Evolutionary conservation across 2,329 filamentous ascomycete genomes (phyloP).

Genomic region (Onygenales sp.): DNA sequence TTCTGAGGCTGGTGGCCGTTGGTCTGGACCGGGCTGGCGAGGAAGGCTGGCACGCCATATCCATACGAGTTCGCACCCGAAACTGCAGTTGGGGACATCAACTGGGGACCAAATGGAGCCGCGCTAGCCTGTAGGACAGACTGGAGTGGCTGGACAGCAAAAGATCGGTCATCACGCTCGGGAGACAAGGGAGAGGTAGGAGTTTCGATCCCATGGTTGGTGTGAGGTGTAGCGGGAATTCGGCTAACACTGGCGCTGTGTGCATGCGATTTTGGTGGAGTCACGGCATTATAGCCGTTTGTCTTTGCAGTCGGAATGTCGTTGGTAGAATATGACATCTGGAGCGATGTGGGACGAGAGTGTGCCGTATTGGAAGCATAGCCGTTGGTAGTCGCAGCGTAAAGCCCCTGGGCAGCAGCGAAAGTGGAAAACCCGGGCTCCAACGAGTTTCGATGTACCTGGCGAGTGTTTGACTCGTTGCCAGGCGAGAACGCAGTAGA

Average conservation of each 20-base stretch:
- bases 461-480: slow-evolving; percentile 17
- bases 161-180: slow-evolving; percentile 38
- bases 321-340: slow-evolving; percentile 82
- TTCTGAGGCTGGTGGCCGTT: slow-evolving; percentile 22
- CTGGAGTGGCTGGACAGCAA: slow-evolving; percentile 51
- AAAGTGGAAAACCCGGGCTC: slow-evolving; percentile 21
- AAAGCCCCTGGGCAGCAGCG: slow-evolving; percentile 8
- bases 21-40: slow-evolving; percentile 37
- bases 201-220: slow-evolving; percentile 45
- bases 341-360: slow-evolving; percentile 43
- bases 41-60: slow-evolving; percentile 46
- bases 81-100: slow-evolving; percentile 29
- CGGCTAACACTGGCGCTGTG: slow-evolving; percentile 70
- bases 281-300: slow-evolving; percentile 39
- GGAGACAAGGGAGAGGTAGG: slow-evolving; percentile 16
- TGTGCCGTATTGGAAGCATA: slow-evolving; percentile 27
- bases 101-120: slow-evolving; percentile 63
- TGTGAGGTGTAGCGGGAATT: slow-evolving; percentile 58
- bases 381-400: slow-evolving; percentile 12
- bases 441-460: slow-evolving; percentile 35
- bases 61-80: slow-evolving; percentile 29
- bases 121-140: slow-evolving; percentile 73
- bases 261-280: slow-evolving; percentile 48
- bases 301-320: slow-evolving; percentile 81
- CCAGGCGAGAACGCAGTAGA: slow-evolving; percentile 3